Evolutionary conservation across 1,284 basidiomycete species (phyloP).

Genomic region (Phaffia rhodozyma): DNA sequence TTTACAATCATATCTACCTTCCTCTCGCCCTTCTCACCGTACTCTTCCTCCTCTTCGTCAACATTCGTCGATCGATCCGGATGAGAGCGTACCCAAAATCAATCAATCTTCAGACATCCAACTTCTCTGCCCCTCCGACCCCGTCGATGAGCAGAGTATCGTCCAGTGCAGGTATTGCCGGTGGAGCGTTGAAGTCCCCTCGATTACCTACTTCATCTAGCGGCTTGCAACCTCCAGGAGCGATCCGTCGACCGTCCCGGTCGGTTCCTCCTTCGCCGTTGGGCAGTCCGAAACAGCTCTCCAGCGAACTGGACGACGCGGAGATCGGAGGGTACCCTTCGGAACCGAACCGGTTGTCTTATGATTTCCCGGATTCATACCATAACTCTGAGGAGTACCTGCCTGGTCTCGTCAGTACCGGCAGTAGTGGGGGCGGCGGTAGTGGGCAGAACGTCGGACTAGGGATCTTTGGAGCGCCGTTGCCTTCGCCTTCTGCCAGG

Average conservation of each 20-base stretch:
- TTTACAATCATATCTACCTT: conserved; percentile 50
- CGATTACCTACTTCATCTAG: conserved; percentile 2
- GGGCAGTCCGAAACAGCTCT: background rate
- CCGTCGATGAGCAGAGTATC: conserved; percentile 19
- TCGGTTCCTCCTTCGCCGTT: conserved; percentile 2
- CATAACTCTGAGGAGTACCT: background rate
- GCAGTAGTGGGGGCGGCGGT: background rate
- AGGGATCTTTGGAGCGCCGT: too few relatives aligned
- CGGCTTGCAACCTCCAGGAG: background rate
- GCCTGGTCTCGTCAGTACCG: background rate
- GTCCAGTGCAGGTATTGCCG: background rate
- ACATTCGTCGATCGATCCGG: conserved; percentile 23
- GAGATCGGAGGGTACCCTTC: background rate
- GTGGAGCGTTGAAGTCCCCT: conserved; percentile 2
- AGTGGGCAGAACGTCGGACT: too few relatives aligned
- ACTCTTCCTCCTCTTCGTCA: conserved; percentile 31
- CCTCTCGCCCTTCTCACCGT: conserved; percentile 42
- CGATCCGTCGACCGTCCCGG: conserved; percentile 5
- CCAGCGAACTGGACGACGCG: background rate
- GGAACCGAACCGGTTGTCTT: background rate
- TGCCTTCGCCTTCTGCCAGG: background rate
- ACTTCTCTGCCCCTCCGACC: conserved; percentile 41
- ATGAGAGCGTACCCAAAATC: background rate
- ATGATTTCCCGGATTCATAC: background rate
- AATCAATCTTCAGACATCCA: conserved; percentile 35